Evolutionary conservation across 2,329 filamentous ascomycete genomes (phyloP), one percentile per base, ranked within the genome.

Genomic region (Neonectria coccinea): DNA sequence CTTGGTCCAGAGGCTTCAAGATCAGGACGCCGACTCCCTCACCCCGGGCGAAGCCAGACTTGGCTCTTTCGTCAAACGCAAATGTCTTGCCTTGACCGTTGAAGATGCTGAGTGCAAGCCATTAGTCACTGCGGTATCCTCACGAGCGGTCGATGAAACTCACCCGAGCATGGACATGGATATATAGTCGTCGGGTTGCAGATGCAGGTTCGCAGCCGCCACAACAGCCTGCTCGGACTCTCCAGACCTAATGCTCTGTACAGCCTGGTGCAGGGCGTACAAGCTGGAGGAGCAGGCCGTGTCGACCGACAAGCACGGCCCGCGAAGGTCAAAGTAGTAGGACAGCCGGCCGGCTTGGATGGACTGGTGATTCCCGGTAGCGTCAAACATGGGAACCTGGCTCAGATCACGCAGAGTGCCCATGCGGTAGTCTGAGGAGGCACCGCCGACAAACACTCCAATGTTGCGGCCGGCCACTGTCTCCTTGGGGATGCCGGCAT

Each of bases 351-450:
- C 87, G 0, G 85, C 83, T 63, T 86, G 79, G 74, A 88, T 85
- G 10, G 83, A 82, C 69, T 83, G 81, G 45, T 83, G 83, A 64
- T 76, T 76, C 77, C 83, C 83, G 29, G 83, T 85, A 25, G 82
- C 82, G 66, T 85, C 83, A 62, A 85, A 83, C 80, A 85, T 84
- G 36, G 83, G 83, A 50, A 84, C 80, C 3, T 80, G 82, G 59
- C 83, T 79, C 3, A 80, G 71, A 65, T 85, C 83, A 45, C 80
- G 75, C 52, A 82, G 80, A 4, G 82, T 69, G 47, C 81, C 80
- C 3, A 79, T 79, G 67, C 83, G 80, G 66, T 86, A 86, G 68
- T 86, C 84, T 2, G 83, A 80, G 25, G 82, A 79, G 4, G 78
- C 79, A 11, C 81, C 80, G 7, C 84, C 85, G 8, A 85, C 74